phyloP scores from a whole-genome alignment of 1,139 yeast genomes.

The Nakaseomyces delphensis region DNA sequence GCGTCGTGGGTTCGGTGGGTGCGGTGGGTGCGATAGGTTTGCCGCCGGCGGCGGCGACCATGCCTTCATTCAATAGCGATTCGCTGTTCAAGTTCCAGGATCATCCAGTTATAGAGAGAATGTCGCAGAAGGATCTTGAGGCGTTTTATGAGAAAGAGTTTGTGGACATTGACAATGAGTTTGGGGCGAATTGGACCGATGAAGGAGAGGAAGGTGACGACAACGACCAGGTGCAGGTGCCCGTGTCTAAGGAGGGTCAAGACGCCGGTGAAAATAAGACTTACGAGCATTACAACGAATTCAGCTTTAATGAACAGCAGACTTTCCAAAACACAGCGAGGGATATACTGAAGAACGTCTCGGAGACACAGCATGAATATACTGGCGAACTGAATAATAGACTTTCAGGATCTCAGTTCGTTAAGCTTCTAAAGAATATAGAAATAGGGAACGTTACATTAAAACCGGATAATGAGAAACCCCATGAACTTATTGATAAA shows the following conservation, averaged over 20 bases:
- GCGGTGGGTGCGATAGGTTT: too few relatives aligned
- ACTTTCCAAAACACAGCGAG: slow-evolving; percentile 3
- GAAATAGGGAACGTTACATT: slow-evolving; percentile 1
- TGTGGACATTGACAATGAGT: background rate
- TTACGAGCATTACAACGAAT: slow-evolving; percentile 1
- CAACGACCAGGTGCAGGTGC: too few relatives aligned
- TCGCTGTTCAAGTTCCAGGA: slow-evolving; percentile 4
- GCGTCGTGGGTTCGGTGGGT: too few relatives aligned
- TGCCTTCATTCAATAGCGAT: background rate
- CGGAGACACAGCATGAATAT: slow-evolving; percentile 1
- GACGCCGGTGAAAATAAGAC: background rate
- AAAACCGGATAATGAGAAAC: background rate
- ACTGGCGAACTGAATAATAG: slow-evolving; percentile 4
- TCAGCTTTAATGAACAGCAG: background rate
- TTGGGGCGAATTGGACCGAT: background rate
- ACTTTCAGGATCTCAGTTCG: slow-evolving; percentile 5
- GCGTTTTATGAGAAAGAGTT: slow-evolving; percentile 3
- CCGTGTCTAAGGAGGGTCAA: background rate
- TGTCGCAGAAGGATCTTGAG: background rate
- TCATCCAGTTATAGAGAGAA: slow-evolving; percentile 1
- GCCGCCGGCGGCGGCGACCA: too few relatives aligned
- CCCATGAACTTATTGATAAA: slow-evolving; percentile 1
- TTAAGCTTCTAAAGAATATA: slow-evolving; percentile 4
- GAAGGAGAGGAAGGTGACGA: background rate
- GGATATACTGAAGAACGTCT: slow-evolving; percentile 1